A percentile compares a stretch with the other conserved stretches of the same genome.
Evolutionary conservation across 2,329 filamentous ascomycete genomes (phyloP).

Genomic region (Talaromyces amestolkiae): DNA sequence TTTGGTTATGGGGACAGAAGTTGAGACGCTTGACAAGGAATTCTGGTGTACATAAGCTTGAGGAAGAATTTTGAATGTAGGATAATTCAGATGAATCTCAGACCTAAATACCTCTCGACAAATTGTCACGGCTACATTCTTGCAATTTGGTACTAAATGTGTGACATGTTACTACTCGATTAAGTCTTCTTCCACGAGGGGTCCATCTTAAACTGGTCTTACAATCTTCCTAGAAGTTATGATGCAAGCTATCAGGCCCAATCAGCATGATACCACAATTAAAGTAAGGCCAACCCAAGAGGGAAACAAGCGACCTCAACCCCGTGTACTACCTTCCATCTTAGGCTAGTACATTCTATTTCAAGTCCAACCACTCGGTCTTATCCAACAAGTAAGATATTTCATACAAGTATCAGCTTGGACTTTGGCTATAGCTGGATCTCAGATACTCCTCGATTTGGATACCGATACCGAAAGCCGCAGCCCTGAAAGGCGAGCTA

Average conservation of each 20-base stretch:
- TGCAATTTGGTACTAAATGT: neutral
- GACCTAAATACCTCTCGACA: neutral
- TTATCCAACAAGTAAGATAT: no score
- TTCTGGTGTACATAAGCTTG: neutral
- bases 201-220: neutral
- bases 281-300: no score
- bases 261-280: no score
- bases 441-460: neutral
- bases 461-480: no score
- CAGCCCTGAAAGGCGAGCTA: neutral
- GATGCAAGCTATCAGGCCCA: no score
- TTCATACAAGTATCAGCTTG: neutral
- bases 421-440: neutral
- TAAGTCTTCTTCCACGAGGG: neutral
- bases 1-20: neutral
- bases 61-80: neutral
- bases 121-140: neutral
- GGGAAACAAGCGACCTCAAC: no score
- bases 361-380: no score
- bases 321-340: no score
- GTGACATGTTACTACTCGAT: neutral
- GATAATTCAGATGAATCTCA: neutral
- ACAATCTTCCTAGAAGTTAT: neutral
- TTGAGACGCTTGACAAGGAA: neutral
- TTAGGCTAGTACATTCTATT: no score